A percentile compares a stretch with the other conserved stretches of the same genome.
These are phyloP conservation scores for Gracilariopsis chorda DNA, from an alignment of 23 red algal genomes.

Conservation along the genomic window DNA sequence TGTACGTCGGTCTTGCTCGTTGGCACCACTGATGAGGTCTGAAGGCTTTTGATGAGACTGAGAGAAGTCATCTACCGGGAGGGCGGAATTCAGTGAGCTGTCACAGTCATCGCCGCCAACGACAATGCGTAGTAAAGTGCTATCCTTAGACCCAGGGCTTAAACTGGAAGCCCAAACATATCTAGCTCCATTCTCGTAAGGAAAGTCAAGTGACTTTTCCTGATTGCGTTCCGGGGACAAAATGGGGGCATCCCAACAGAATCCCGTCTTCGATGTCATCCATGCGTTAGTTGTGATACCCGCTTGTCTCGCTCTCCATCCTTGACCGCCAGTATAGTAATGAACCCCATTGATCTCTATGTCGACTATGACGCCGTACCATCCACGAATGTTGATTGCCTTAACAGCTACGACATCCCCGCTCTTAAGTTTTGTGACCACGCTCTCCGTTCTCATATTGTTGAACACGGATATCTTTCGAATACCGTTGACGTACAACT, in stretches of 20 bases:
- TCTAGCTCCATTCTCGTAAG: not conserved
- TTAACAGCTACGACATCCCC: not conserved
- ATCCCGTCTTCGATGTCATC: not conserved
- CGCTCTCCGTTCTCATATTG: not conserved
- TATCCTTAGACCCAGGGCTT: not conserved
- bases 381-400: not conserved
- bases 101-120: constrained; percentile 1
- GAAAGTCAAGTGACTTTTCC: not conserved
- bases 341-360: not conserved
- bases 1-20: not conserved
- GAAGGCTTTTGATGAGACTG: not conserved
- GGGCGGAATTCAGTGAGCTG: too few relatives aligned
- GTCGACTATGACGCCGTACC: not conserved
- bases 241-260: constrained; percentile 7
- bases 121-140: not conserved
- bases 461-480: not conserved
- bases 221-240: not conserved
- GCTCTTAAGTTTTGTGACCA: not conserved
- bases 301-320: not conserved
- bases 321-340: not conserved
- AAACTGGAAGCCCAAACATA: not conserved
- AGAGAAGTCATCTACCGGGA: not conserved
- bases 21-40: not conserved
- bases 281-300: not conserved
- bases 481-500: not conserved